phyloP scores from a whole-genome alignment of 176 grass and related monocot species.

The Ananas comosus region DNA sequence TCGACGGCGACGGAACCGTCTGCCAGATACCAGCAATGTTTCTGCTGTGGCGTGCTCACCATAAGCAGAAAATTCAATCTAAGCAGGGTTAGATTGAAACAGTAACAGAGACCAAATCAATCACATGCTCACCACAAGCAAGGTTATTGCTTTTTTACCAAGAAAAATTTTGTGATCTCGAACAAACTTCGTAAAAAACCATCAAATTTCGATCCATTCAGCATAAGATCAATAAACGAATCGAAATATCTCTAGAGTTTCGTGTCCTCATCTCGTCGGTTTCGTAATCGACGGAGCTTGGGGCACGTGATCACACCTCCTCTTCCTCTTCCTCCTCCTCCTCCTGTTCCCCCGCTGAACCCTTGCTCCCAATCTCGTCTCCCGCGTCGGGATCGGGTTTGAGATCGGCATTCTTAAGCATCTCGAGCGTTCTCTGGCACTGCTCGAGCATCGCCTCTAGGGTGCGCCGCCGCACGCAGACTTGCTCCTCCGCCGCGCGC shows the following conservation, averaged over 20 bases:
- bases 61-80: too few relatives aligned
- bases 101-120: too few relatives aligned
- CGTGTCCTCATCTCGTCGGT: background rate
- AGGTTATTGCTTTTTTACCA: background rate
- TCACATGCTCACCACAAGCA: background rate
- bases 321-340: background rate
- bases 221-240: background rate
- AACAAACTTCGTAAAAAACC: background rate
- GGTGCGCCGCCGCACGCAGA: slow-evolving; percentile 17
- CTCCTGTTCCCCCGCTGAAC: background rate
- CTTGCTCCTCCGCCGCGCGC: slow-evolving; percentile 5
- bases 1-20: slow-evolving; percentile 47
- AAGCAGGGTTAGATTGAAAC: too few relatives aligned
- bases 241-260: background rate
- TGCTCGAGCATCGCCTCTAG: slow-evolving; percentile 19
- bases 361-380: background rate
- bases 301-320: background rate
- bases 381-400: background rate
- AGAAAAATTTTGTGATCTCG: background rate
- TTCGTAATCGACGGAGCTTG: background rate
- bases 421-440: slow-evolving; percentile 10
- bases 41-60: slow-evolving; percentile 79
- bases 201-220: background rate
- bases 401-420: slow-evolving; percentile 12
- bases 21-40: slow-evolving; percentile 49